phyloP scores from a whole-genome alignment of 164 flowering plant genomes.

The Umbilicus rupestris region DNA sequence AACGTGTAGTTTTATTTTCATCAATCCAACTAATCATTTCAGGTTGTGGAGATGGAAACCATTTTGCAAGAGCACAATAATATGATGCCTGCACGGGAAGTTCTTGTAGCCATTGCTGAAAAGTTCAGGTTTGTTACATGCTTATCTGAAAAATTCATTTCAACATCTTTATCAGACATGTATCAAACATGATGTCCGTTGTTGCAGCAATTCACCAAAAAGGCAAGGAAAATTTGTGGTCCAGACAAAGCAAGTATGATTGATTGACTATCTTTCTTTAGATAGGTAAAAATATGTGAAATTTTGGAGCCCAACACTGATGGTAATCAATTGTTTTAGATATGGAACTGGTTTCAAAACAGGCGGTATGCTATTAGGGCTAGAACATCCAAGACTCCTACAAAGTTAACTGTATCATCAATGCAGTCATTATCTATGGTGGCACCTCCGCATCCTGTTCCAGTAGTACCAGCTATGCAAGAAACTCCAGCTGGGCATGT shows the following conservation, averaged over 20 bases:
- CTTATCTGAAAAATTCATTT: background rate
- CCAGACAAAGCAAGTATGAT: constrained; percentile 79
- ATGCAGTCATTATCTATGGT: constrained; percentile 13
- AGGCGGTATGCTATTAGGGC: constrained; percentile 82
- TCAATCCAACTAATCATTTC: background rate
- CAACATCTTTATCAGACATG: background rate
- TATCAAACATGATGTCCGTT: constrained; percentile 1
- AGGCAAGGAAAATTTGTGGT: constrained; percentile 71
- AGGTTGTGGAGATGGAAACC: constrained; percentile 81
- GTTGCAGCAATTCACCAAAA: constrained; percentile 54
- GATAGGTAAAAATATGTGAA: background rate
- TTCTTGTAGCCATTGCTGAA: constrained; percentile 63
- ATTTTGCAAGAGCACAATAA: constrained; percentile 55
- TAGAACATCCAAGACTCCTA: constrained; percentile 51
- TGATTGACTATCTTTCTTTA: background rate
- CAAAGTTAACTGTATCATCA: constrained; percentile 41
- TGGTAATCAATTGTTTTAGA: constrained; percentile 25
- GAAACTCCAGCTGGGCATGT: constrained; percentile 10
- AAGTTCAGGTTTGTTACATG: constrained; percentile 58
- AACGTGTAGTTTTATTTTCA: background rate
- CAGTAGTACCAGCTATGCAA: constrained; percentile 11
- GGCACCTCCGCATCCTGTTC: background rate
- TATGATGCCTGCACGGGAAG: constrained; percentile 62
- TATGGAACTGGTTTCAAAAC: constrained; percentile 98
- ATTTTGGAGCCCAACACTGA: background rate